These are phyloP conservation scores for Cladosporium sp. DNA, from an alignment of 2,329 filamentous ascomycete genomes.

Conservation along the genomic window DNA sequence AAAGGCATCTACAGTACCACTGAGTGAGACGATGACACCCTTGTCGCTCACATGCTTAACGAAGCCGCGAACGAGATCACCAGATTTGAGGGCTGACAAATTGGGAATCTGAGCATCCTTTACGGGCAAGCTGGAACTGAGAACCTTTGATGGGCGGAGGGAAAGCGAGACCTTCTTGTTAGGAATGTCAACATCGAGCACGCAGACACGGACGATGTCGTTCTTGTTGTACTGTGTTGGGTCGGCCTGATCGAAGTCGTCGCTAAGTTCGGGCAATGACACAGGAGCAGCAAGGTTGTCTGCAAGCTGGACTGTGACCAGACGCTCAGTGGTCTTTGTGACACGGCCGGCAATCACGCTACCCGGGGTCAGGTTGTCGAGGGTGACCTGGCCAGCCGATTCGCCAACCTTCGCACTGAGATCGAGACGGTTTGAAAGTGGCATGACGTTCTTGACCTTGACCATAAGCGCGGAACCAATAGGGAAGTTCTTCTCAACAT, in stretches of 20 bases:
- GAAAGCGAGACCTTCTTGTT: conserved; percentile 86
- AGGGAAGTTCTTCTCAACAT: conserved; percentile 77
- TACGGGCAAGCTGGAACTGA: conserved; percentile 78
- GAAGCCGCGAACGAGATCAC: conserved; percentile 83
- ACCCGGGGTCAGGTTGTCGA: conserved; percentile 69
- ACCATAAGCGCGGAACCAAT: conserved; percentile 84
- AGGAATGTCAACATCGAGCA: conserved; percentile 71
- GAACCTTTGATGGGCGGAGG: conserved; percentile 76
- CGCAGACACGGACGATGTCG: conserved; percentile 80
- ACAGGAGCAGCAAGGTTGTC: conserved; percentile 75
- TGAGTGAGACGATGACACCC: conserved; percentile 80
- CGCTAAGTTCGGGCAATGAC: conserved; percentile 75
- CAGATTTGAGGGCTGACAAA: conserved; percentile 65
- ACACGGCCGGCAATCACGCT: conserved; percentile 79
- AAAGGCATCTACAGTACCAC: conserved; percentile 74
- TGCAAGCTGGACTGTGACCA: conserved; percentile 80
- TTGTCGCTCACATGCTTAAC: conserved; percentile 86
- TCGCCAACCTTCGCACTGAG: conserved; percentile 46
- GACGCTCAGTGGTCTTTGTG: conserved; percentile 78
- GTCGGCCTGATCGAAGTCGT: conserved; percentile 79
- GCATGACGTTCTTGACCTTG: conserved; percentile 70
- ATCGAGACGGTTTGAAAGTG: conserved; percentile 70
- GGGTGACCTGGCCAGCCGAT: conserved; percentile 54
- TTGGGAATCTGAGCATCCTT: conserved; percentile 75
- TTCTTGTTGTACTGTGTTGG: conserved; percentile 74